phyloP scores from a whole-genome alignment of 2,329 filamentous ascomycete species.

The Tolypocladium sp. region DNA sequence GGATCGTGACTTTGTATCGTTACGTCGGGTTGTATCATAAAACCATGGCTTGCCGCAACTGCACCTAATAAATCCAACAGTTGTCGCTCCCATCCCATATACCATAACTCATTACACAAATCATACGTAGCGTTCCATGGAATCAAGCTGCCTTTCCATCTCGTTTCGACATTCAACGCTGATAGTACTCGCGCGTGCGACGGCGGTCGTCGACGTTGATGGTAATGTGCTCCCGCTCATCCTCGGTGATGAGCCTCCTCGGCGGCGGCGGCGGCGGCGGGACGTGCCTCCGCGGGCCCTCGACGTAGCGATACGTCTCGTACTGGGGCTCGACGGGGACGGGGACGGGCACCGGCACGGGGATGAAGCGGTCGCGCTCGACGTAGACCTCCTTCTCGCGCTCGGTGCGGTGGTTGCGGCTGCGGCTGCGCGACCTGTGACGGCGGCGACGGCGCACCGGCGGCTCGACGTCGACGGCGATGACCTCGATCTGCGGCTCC shows the following conservation, averaged over 20 bases:
- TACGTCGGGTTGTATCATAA: background rate
- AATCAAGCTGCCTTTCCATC: background rate
- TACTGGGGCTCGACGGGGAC: conserved; percentile 28
- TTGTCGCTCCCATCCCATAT: background rate
- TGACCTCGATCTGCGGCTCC: conserved; percentile 26
- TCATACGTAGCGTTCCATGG: background rate
- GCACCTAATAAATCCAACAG: background rate
- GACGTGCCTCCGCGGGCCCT: conserved; percentile 30
- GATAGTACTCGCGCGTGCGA: conserved; percentile 21
- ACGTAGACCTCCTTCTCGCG: conserved; percentile 39
- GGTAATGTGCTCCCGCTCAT: conserved; percentile 12
- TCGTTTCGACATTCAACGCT: conserved; percentile 4
- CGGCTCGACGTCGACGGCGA: conserved; percentile 27
- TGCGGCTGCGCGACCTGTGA: conserved; percentile 16
- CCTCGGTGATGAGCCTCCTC: conserved; percentile 21
- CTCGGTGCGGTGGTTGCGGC: conserved; percentile 13
- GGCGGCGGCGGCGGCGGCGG: conserved; percentile 17
- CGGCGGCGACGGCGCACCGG: conserved; percentile 12
- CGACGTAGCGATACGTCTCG: conserved; percentile 44
- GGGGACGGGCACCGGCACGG: conserved; percentile 31
- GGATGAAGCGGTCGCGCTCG: conserved; percentile 41
- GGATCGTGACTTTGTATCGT: background rate
- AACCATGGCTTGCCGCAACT: background rate
- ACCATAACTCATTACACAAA: background rate
- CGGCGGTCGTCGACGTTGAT: conserved; percentile 24